Conservation (phyloP, 2,329 filamentous ascomycete genomes). For the Fusarium nanum region DNA sequence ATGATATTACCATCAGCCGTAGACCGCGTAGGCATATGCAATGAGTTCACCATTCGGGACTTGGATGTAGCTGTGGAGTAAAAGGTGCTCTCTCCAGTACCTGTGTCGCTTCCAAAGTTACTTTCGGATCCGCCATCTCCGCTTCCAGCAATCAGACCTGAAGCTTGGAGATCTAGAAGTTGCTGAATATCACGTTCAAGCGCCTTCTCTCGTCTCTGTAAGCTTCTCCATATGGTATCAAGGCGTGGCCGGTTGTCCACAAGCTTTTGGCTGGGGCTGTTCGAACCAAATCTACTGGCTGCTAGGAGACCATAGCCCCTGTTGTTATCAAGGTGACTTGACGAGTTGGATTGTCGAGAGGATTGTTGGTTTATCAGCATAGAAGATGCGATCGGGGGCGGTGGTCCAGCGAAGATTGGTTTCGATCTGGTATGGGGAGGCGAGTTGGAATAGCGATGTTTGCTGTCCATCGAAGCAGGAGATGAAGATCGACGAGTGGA, state of each 20-base stretch:
- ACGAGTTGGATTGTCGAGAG: conserved; percentile 11
- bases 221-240: conserved; percentile 60
- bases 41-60: conserved; percentile 54
- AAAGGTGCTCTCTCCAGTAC: conserved; percentile 56
- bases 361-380: conserved; percentile 45
- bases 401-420: conserved; percentile 61
- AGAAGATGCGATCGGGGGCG: conserved; percentile 63
- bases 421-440: conserved; percentile 49
- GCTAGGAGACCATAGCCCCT: conserved; percentile 33
- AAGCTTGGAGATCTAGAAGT: conserved; percentile 62
- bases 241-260: conserved; percentile 48
- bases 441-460: conserved; percentile 48
- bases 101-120: conserved; percentile 52
- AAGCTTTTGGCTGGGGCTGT: conserved; percentile 49
- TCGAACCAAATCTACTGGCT: conserved; percentile 29
- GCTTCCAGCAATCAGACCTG: conserved; percentile 56
- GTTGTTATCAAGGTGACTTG: conserved; percentile 25
- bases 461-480: conserved; percentile 36
- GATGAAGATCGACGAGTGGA: conserved; percentile 33
- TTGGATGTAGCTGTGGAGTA: conserved; percentile 55
- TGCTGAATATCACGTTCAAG: conserved; percentile 61
- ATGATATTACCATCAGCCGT: conserved; percentile 62
- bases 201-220: conserved; percentile 59
- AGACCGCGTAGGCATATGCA: conserved; percentile 56
- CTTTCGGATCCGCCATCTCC: conserved; percentile 40